Evolutionary conservation across 139 green algal genomes (phyloP).

Genomic region (Nannochloris sp.): DNA sequence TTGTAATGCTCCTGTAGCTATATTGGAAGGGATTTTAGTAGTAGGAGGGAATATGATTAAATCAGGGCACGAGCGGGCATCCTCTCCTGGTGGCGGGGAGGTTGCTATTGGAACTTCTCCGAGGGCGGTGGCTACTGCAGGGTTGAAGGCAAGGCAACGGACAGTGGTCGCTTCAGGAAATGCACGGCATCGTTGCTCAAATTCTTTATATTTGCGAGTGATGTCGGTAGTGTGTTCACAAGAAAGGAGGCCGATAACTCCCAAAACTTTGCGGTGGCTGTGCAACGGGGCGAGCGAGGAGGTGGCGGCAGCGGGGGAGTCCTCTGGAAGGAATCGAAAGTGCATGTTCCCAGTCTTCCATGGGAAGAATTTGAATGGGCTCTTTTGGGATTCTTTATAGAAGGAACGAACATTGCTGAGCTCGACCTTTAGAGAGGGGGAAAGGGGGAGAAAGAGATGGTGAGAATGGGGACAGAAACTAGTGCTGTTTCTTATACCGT

Average conservation of each 20-base stretch:
- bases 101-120: no score
- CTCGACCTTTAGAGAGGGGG: conserved; percentile 39
- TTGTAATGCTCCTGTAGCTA: conserved; percentile 1
- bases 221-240: conserved; percentile 45
- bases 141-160: conserved; percentile 78
- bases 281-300: conserved; percentile 48
- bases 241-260: conserved; percentile 71
- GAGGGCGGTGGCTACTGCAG: conserved; percentile 50
- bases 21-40: neutral
- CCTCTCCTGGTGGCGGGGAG: no score
- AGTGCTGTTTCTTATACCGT: neutral
- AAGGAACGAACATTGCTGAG: conserved; percentile 43
- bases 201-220: conserved; percentile 37
- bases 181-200: conserved; percentile 37
- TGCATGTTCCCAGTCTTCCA: conserved; percentile 66
- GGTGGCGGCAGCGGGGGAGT: neutral
- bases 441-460: neutral
- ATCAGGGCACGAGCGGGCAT: conserved; percentile 27
- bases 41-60: conserved; percentile 76
- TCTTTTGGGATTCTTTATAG: conserved; percentile 50
- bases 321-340: conserved; percentile 62
- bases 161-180: conserved; percentile 60
- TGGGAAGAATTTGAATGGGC: conserved; percentile 62
- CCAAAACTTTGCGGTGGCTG: conserved; percentile 52
- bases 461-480: neutral